A percentile compares a stretch with the other conserved stretches of the same genome.
These are phyloP conservation scores for Saussurea involucrata DNA, from an alignment of 129 eudicot species.

Conservation along the genomic window DNA sequence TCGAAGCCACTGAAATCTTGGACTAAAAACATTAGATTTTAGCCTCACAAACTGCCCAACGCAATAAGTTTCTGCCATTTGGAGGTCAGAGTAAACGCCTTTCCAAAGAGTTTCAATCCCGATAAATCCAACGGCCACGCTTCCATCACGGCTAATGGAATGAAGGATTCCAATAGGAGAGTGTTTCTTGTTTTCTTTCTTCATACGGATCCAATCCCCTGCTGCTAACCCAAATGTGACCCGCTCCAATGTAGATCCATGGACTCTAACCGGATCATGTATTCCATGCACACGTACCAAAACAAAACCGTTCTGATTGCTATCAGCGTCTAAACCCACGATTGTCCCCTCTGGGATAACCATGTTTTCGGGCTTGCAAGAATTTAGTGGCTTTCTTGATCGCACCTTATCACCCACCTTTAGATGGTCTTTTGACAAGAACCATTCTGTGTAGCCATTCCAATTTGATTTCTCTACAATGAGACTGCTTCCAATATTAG, in stretches of 20 bases:
- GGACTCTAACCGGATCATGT: slow-evolving; percentile 82
- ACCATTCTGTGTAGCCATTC: slow-evolving; percentile 74
- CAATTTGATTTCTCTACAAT: slow-evolving; percentile 32
- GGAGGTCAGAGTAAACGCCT: slow-evolving; percentile 57
- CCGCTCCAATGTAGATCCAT: slow-evolving; percentile 64
- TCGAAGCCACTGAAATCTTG: slow-evolving; percentile 85
- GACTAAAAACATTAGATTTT: slow-evolving; percentile 64
- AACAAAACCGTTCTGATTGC: slow-evolving; percentile 43
- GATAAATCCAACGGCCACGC: slow-evolving; percentile 53
- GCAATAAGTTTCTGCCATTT: slow-evolving; percentile 73
- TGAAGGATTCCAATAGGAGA: slow-evolving; percentile 84
- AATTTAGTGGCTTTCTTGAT: slow-evolving; percentile 70
- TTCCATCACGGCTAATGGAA: slow-evolving; percentile 65
- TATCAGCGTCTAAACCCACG: slow-evolving; percentile 67
- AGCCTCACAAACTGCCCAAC: slow-evolving; percentile 82
- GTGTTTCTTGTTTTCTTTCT: slow-evolving; percentile 60
- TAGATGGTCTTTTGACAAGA: slow-evolving; percentile 70
- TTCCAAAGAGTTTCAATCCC: slow-evolving; percentile 71
- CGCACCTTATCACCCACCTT: slow-evolving; percentile 82
- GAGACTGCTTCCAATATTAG: slow-evolving; percentile 29
- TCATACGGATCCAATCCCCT: slow-evolving; percentile 86
- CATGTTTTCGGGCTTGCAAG: slow-evolving; percentile 70
- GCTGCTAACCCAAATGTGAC: slow-evolving; percentile 77
- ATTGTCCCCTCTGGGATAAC: slow-evolving; percentile 65
- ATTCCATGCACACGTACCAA: slow-evolving; percentile 71